These are phyloP conservation scores for Alopecurus myosuroides DNA, from an alignment of 176 grass and related monocot genomes.

Conservation along the genomic window DNA sequence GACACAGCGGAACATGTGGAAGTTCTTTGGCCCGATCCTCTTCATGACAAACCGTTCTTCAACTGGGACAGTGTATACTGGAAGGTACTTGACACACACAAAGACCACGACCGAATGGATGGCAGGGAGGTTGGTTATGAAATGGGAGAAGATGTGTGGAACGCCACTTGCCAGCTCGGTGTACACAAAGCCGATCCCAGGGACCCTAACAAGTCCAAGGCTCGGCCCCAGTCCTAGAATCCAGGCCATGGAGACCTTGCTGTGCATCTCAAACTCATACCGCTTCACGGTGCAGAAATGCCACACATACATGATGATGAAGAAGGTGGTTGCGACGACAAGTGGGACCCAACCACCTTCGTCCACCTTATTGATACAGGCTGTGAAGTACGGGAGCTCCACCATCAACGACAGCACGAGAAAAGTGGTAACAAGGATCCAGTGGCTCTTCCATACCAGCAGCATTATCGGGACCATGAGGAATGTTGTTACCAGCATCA, in stretches of 20 bases:
- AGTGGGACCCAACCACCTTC: constrained; percentile 83
- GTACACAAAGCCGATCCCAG: constrained; percentile 3
- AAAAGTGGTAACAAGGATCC: constrained; percentile 64
- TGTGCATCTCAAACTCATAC: constrained; percentile 14
- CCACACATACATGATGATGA: constrained; percentile 37
- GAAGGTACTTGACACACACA: constrained; percentile 3
- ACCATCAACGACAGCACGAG: constrained; percentile 49
- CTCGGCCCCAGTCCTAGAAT: not conserved
- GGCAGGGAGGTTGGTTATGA: constrained; percentile 13
- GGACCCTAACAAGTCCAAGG: not conserved
- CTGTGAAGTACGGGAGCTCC: constrained; percentile 58
- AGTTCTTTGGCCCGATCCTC: constrained; percentile 6
- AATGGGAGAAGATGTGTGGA: not conserved
- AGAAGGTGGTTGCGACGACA: constrained; percentile 15
- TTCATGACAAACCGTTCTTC: constrained; percentile 4
- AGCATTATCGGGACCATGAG: constrained; percentile 83
- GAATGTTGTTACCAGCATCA: constrained; percentile 82
- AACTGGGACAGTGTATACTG: not conserved
- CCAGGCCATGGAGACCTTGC: constrained; percentile 10
- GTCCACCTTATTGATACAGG: constrained; percentile 46
- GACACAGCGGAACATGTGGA: constrained; percentile 1
- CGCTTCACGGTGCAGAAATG: constrained; percentile 59
- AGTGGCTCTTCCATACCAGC: constrained; percentile 80
- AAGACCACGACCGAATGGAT: not conserved
- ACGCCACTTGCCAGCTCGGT: not conserved